Conservation (phyloP, 176 grass and related monocot genomes). For the Triticum dicoccoides region DNA sequence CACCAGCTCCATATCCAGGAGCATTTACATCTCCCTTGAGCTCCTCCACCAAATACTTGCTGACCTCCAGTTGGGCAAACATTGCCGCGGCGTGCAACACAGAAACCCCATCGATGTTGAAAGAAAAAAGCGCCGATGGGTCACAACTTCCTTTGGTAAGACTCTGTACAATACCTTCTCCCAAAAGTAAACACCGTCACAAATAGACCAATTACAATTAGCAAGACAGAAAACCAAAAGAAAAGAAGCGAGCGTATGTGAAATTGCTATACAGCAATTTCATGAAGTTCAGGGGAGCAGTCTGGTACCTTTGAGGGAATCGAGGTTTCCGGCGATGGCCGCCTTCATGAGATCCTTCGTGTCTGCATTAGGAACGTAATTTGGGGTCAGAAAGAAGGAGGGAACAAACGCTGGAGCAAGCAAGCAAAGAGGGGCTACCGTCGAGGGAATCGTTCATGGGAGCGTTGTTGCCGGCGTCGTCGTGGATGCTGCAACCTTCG, state of each 20-base stretch:
- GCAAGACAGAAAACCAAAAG: background rate
- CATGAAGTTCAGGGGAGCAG: too few relatives aligned
- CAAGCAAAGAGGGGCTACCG: background rate
- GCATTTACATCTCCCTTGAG: constrained; percentile 15
- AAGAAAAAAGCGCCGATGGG: background rate
- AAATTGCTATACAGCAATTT: background rate
- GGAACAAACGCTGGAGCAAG: background rate
- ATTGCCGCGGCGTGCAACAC: background rate
- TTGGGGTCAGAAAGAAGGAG: background rate
- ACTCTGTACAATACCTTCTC: background rate
- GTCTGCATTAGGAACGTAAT: background rate
- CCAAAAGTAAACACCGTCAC: background rate
- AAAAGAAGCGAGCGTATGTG: background rate
- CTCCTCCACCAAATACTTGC: constrained; percentile 35
- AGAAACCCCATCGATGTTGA: background rate
- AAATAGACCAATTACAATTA: background rate
- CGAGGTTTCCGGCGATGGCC: background rate
- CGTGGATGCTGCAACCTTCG: too few relatives aligned
- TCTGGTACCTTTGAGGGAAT: constrained; percentile 17
- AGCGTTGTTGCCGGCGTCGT: too few relatives aligned
- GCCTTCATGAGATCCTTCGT: background rate
- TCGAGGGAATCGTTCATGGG: too few relatives aligned
- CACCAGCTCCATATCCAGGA: background rate
- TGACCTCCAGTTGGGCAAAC: constrained; percentile 11
- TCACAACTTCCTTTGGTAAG: background rate